Conservation (phyloP, 1,284 basidiomycete species). For the Pseudomicrostroma phylloplanum region DNA sequence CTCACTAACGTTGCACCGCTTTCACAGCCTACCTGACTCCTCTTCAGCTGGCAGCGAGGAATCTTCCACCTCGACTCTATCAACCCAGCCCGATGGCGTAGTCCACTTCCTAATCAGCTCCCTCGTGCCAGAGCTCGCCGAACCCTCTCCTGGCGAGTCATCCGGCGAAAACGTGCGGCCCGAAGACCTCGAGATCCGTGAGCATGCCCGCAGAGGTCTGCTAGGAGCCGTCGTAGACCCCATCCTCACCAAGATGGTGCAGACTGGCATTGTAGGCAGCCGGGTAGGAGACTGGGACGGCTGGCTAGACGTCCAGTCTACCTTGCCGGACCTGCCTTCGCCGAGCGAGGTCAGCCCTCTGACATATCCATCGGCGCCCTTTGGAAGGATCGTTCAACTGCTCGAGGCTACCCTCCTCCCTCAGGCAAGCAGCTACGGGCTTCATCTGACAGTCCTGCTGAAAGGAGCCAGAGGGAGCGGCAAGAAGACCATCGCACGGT, state of each 20-base stretch:
- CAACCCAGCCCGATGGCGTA: constrained; percentile 48
- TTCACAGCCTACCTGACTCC: neutral
- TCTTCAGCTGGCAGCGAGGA: constrained; percentile 9
- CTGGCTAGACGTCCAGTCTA: constrained; percentile 58
- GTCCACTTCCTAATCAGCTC: constrained; percentile 76
- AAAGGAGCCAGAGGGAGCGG: constrained; percentile 69
- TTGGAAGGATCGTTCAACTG: constrained; percentile 18
- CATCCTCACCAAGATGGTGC: constrained; percentile 65
- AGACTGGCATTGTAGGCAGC: constrained; percentile 69
- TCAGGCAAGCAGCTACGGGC: constrained; percentile 27
- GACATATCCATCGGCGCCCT: constrained; percentile 5
- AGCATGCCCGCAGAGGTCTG: constrained; percentile 57
- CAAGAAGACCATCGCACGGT: constrained; percentile 61
- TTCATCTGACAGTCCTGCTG: constrained; percentile 58
- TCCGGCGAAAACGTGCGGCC: constrained; percentile 9
- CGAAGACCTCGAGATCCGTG: constrained; percentile 21
- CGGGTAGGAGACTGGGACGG: constrained; percentile 60
- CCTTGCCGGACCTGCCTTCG: constrained; percentile 26
- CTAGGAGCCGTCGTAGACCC: constrained; percentile 81
- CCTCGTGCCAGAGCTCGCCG: constrained; percentile 62
- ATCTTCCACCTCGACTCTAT: neutral
- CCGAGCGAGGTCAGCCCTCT: constrained; percentile 43
- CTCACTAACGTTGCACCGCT: neutral
- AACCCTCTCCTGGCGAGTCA: constrained; percentile 32
- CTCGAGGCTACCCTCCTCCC: constrained; percentile 39